Evolutionary conservation across 768 basidiomycete genomes (phyloP), one percentile per base, ranked within the genome.

Genomic region (Nidularia sp.): DNA sequence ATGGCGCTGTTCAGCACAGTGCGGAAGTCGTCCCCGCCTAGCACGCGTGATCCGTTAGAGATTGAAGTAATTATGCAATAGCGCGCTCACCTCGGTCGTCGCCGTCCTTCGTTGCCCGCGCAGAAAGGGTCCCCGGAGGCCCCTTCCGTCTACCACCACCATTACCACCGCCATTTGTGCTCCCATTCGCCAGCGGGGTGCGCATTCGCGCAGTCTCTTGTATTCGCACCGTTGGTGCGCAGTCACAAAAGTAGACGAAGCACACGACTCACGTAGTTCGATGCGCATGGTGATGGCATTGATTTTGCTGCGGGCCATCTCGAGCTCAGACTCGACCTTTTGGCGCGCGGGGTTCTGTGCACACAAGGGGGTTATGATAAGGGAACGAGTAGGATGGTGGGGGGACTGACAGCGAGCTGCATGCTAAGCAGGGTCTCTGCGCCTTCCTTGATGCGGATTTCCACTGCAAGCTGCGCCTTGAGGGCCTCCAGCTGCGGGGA

Each of bases 341-440:
- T 71, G 65, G 34, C 89, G 80, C 57, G 10, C 12, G 15, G 39
- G 39, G 39, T 41, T 5, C 39, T 41, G 15, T 41, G 25, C 25
- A 45, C 44, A 10, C 44, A 45, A 41, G 15, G 4, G 9, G 10
- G 25, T 13, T n/a, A n/a, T 10, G 10, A 25, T 9, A n/a, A 45
- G 13, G 9, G 13, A 2, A 2, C 44, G 25, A 45, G 4, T 10
- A 1, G 13, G 44, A 45, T n/a, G 13, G 15, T 8, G 33, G 18
- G 49, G 35, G 36, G 8, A 67, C 74, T 60, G 53, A 85, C 85
- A 45, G 74, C 74, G 39, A 84, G 62, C 33, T 76, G 69, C 69
- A 90, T 85, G 58, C 84, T 83, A 10, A 97, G 73, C 55, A 98
- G 77, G 58, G 89, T 93, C 73, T 95, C 92, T 0, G 94, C 94